Base-by-base conservation (phyloP, 768 basidiomycete species). In the Hygrocybe punicea region DNA sequence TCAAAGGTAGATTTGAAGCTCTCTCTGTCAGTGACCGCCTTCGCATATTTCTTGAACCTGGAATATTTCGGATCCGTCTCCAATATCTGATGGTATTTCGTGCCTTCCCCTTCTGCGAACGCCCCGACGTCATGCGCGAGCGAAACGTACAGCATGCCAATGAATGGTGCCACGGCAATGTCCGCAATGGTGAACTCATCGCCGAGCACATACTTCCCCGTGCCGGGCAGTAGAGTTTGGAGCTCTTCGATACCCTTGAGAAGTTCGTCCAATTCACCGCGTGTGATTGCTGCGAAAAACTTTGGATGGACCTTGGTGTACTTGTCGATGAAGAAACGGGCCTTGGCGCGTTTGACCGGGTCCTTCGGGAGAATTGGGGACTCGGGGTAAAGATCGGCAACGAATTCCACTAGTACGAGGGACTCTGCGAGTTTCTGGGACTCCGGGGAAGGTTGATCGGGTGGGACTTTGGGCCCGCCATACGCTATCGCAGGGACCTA, bases 321-420 rank as follows among this genome's bases (percentile, higher is more conserved):
- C 6, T 76, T 71, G 57, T 87, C 83, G 66, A 84, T 78, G 72
- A 87, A 85, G 69, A 87, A 82, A 21, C 86, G 82, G 7, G 76
- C 80, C 55, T 78, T 73, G 36, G 87, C 86, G 36, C 84, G 81
- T 6, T 64, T 61, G 36, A 87, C 76, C 1, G 82, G 82, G 64
- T 84, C 81, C 8, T 69, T 65, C 3, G 86, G 86, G 8, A 84
- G 74, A 37, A 86, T 71, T 34, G 62, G 53, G 29, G 78, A 73
- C 36, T 74, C 65, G 2, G 80, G 78, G 66, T 74, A 81, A 53
- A 86, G 69, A 65, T 87, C 86, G 9, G 83, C 83, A 56, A 87
- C 66, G 70, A 88, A 83, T 65, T 89, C 85, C 53, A 87, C 72
- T 55, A 87, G 80, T 36, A 86, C 73, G 46, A 82, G 80, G 4